phyloP scores from a whole-genome alignment of 1,284 basidiomycete genomes.

The Ustilago sp. region DNA sequence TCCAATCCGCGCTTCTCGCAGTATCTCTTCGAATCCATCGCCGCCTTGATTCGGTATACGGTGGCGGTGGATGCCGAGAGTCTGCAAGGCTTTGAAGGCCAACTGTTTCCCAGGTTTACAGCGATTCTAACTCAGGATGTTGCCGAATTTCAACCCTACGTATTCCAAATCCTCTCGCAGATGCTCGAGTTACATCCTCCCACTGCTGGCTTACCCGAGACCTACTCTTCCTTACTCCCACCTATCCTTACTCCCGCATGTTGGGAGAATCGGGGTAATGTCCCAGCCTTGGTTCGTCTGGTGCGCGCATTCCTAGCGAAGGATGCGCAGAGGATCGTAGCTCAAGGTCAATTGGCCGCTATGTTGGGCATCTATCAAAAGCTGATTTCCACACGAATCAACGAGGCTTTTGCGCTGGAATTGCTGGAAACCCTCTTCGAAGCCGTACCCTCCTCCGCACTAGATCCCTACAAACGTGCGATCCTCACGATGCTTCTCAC shows the following conservation, averaged over 20 bases:
- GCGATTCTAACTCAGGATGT: constrained; percentile 91
- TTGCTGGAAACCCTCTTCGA: constrained; percentile 83
- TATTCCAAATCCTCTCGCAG: constrained; percentile 95
- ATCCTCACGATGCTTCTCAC: constrained; percentile 85
- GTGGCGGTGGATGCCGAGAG: constrained; percentile 76
- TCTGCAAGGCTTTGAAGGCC: constrained; percentile 81
- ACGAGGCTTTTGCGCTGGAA: constrained; percentile 92
- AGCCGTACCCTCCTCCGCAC: constrained; percentile 77
- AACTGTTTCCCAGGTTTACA: constrained; percentile 84
- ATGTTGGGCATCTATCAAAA: constrained; percentile 93
- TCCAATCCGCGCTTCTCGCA: constrained; percentile 98
- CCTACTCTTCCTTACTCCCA: constrained; percentile 83
- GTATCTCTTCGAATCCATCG: constrained; percentile 94
- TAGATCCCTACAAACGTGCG: constrained; percentile 80
- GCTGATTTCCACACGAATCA: constrained; percentile 86
- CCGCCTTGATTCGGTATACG: constrained; percentile 86
- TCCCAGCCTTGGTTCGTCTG: constrained; percentile 90
- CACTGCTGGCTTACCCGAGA: constrained; percentile 74
- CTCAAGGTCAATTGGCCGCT: constrained; percentile 79
- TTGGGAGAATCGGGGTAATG: constrained; percentile 96
- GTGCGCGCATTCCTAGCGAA: constrained; percentile 85
- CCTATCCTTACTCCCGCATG: constrained; percentile 86
- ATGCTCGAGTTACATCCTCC: constrained; percentile 84
- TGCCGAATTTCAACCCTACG: constrained; percentile 95
- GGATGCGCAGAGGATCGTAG: constrained; percentile 79